phyloP scores from a whole-genome alignment of 78 protist genomes.

The Goniomonas avonlea region DNA sequence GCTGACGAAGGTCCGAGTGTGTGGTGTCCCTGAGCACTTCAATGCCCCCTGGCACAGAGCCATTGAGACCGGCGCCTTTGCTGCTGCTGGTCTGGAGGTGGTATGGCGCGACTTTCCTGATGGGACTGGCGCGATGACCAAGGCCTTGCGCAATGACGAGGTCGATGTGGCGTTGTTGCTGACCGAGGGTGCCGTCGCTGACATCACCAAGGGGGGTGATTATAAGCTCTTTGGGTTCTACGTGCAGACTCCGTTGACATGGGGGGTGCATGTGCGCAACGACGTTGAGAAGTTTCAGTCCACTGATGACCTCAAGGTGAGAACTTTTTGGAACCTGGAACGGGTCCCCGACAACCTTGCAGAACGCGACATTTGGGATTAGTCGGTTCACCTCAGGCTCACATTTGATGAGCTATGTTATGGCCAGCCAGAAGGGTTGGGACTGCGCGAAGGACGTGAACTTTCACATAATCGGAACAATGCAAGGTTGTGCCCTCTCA shows the following conservation, averaged over 20 bases:
- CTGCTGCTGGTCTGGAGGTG: not conserved
- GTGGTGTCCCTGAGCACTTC: not conserved
- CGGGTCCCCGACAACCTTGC: not conserved
- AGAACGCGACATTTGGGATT: not conserved
- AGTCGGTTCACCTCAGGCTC: conserved; percentile 8
- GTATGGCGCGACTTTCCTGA: not conserved
- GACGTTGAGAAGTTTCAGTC: no score
- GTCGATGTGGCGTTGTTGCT: conserved; percentile 2
- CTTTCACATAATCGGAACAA: not conserved
- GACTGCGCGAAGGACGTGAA: not conserved
- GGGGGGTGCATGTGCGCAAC: conserved; percentile 8
- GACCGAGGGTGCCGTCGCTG: conserved; percentile 13
- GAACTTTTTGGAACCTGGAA: no score
- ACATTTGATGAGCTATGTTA: not conserved
- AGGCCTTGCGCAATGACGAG: no score
- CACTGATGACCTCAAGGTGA: no score
- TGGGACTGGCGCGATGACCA: not conserved
- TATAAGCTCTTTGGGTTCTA: not conserved
- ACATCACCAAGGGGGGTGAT: not conserved
- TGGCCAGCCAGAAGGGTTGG: conserved; percentile 8
- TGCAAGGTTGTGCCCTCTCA: not conserved
- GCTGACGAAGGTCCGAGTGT: no score
- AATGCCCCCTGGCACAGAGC: conserved; percentile 23
- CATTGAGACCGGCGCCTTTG: not conserved
- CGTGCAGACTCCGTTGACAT: not conserved